Conservation (phyloP, 352 stramenopile species). For the Globisporangium middletonii region DNA sequence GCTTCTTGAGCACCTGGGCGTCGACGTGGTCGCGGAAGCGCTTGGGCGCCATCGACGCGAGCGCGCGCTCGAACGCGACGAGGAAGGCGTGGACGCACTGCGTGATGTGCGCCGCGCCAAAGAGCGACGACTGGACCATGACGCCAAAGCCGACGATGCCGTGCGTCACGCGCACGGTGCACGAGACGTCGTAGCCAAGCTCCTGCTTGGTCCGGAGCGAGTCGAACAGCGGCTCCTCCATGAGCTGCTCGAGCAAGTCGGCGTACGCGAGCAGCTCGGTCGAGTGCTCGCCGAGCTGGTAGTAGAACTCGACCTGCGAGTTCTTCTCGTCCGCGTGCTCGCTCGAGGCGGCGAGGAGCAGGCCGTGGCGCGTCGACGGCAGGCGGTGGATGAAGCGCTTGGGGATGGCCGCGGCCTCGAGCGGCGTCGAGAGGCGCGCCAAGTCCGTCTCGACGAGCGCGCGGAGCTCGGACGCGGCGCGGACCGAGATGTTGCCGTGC, state of each 20-base stretch:
- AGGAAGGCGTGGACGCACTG: slow-evolving; percentile 69
- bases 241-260: slow-evolving; percentile 82
- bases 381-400: slow-evolving; percentile 54
- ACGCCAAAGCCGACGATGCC: slow-evolving; percentile 81
- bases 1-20: slow-evolving; percentile 73
- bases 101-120: slow-evolving; percentile 55
- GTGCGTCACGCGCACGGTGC: slow-evolving; percentile 73
- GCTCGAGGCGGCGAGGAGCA: slow-evolving; percentile 55
- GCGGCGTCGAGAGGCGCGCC: slow-evolving; percentile 21
- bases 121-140: slow-evolving; percentile 78
- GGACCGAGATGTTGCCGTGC: slow-evolving; percentile 62
- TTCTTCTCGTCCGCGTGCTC: slow-evolving; percentile 79
- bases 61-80: slow-evolving; percentile 68
- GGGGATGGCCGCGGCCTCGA: slow-evolving; percentile 24
- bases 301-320: slow-evolving; percentile 81
- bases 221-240: slow-evolving; percentile 88
- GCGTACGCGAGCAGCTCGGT: slow-evolving; percentile 59
- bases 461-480: slow-evolving; percentile 25
- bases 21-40: slow-evolving; percentile 78
- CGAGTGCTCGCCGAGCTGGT: slow-evolving; percentile 74
- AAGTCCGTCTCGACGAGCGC: slow-evolving; percentile 41
- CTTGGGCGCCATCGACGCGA: slow-evolving; percentile 58
- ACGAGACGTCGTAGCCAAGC: slow-evolving; percentile 88
- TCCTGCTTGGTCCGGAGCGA: slow-evolving; percentile 86
- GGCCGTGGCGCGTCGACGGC: slow-evolving; percentile 29